A percentile compares a stretch with the other conserved stretches of the same genome.
phyloP scores from a whole-genome alignment of 2,329 filamentous ascomycete species.

The Rhynchosporium graminicola region DNA sequence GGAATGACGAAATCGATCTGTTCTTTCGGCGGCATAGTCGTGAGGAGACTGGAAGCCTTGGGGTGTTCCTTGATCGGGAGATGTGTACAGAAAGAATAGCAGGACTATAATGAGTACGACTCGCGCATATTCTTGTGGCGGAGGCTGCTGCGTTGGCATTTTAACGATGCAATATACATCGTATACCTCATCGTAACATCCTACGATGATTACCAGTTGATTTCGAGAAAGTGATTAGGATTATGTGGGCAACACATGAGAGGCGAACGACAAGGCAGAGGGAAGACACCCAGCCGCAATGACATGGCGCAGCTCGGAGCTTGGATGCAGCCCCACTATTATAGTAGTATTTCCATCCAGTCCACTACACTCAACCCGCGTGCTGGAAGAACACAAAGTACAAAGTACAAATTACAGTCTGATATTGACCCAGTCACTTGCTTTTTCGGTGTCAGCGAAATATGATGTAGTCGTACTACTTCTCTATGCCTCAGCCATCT shows the following conservation, averaged over 20 bases:
- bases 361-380: too few species aligned
- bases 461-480: too few species aligned
- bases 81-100: constrained; percentile 39
- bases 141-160: constrained; percentile 34
- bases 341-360: too few species aligned
- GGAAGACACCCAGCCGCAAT: too few species aligned
- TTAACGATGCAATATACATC: constrained; percentile 24
- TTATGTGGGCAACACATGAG: not conserved
- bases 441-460: too few species aligned
- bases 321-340: too few species aligned
- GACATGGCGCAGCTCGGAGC: too few species aligned
- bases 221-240: not conserved
- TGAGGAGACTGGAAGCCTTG: constrained; percentile 48
- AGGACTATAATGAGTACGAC: constrained; percentile 38
- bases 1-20: constrained; percentile 54
- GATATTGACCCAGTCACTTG: too few species aligned
- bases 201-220: not conserved
- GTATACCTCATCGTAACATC: constrained; percentile 40
- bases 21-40: constrained; percentile 47
- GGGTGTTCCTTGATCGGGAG: constrained; percentile 33
- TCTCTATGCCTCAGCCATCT: too few species aligned
- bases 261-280: not conserved
- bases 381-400: too few species aligned
- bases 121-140: constrained; percentile 36
- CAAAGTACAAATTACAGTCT: too few species aligned